Evolutionary conservation across 1,139 yeast genomes (phyloP), one percentile per base, ranked within the genome.

Genomic region (Blastobotrys arbuscula): DNA sequence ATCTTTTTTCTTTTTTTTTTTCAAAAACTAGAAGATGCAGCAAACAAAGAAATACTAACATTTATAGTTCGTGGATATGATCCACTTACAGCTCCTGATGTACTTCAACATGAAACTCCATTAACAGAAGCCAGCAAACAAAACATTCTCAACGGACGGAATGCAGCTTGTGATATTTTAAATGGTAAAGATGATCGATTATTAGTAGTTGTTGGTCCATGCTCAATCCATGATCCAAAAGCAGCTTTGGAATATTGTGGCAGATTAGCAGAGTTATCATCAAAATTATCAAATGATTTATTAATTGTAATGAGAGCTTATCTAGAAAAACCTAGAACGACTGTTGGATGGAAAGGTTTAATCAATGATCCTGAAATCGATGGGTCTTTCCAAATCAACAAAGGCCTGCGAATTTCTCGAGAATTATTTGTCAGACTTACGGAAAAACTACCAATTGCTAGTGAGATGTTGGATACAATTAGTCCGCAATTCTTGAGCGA

Each of bases 291-390:
- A 58, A 80, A 78, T 44, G 97, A 90, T 60, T 77, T 92, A 50
- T 79, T 81, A 55, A 82, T 92, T 53, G 85, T 92, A 53, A 92
- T 92, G 98, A 82, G 98, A 73, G 97, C 97, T 2, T 92, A 92
- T 74, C 77, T 92, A 63, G 98, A 92, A 70, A 92, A 92, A 71
- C 98, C 98, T 56, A 82, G 98, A 73, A 92, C 98, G 48, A 92
- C 97, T 21, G 97, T 92, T 47, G 98, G 98, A 53, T 92, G 98
- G 98, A 92, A 92, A 71, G 98, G 97, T 57, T 76, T 92, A 60
- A 90, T 92, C 63, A 92, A 92, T 67, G 98, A 92, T 69, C 98
- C 98, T 21, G 96, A 92, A 62, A 84, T 92, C 59, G 96, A 92
- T 66, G 90, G 88, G 53, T 78, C 97, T 50, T 90, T 87, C 81